These are phyloP conservation scores for Dictyostelium capitatum DNA, from an alignment of 78 protist genomes.

Conservation along the genomic window DNA sequence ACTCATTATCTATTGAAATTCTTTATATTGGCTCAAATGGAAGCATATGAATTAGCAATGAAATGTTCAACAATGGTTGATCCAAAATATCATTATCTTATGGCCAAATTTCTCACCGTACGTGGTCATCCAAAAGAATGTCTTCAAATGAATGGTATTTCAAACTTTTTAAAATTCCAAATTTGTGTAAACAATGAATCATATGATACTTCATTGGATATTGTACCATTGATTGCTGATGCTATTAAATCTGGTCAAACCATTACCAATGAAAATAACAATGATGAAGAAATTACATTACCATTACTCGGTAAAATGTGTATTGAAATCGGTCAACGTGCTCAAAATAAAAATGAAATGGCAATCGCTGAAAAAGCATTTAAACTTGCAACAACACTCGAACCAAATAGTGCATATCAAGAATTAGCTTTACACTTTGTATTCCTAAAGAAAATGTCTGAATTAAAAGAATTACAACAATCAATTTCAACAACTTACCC, in stretches of 20 bases:
- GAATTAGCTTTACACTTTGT: conserved; percentile 58
- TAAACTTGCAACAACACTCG: conserved; percentile 51
- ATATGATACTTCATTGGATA: conserved; percentile 32
- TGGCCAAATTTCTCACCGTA: conserved; percentile 66
- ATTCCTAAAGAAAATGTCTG: conserved; percentile 13
- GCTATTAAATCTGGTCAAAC: conserved; percentile 20
- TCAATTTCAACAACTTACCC: conserved; percentile 51
- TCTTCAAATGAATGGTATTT: conserved; percentile 44
- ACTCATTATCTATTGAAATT: conserved; percentile 74
- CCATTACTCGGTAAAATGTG: conserved; percentile 52
- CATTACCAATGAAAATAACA: conserved; percentile 18
- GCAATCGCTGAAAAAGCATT: conserved; percentile 42
- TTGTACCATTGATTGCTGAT: conserved; percentile 33
- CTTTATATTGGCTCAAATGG: conserved; percentile 59
- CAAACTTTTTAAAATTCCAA: conserved; percentile 53
- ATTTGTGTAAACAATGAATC: conserved; percentile 55
- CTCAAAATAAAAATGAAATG: conserved; percentile 30
- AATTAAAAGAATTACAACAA: conserved; percentile 61
- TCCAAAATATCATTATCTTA: conserved; percentile 70
- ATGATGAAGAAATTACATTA: conserved; percentile 30
- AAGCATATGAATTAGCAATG: conserved; percentile 43
- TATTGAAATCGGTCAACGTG: conserved; percentile 65
- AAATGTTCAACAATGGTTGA: conserved; percentile 73
- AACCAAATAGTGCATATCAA: conserved; percentile 68
- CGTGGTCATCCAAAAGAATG: conserved; percentile 67